Conservation (phyloP, 164 flowering plant species). For the Magnolia sinica region DNA sequence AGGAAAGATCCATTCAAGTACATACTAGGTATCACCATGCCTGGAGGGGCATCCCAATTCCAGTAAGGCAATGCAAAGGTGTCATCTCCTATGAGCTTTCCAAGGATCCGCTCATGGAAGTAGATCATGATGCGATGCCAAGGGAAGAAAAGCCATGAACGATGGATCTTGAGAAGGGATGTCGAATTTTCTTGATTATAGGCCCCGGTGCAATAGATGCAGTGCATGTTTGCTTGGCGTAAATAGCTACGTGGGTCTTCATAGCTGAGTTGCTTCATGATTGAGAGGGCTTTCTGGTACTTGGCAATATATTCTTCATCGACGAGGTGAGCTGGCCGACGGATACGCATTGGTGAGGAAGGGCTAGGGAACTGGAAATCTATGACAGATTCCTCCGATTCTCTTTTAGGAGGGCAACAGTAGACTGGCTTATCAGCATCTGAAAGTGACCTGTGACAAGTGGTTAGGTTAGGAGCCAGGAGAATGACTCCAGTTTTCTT, state of each 20-base stretch:
- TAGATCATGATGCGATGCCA: constrained; percentile 26
- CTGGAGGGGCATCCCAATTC: constrained; percentile 28
- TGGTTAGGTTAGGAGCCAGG: constrained; percentile 19
- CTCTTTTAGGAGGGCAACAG: constrained; percentile 58
- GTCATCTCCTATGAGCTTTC: constrained; percentile 24
- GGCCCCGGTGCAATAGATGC: constrained; percentile 29
- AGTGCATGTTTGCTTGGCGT: constrained; percentile 29
- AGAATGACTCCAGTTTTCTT: not conserved
- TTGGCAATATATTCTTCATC: constrained; percentile 43
- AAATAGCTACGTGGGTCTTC: constrained; percentile 21
- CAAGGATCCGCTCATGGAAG: constrained; percentile 27
- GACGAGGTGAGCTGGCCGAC: constrained; percentile 57
- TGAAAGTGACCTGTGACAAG: constrained; percentile 18
- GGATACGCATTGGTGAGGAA: constrained; percentile 30
- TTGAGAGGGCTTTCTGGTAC: constrained; percentile 36
- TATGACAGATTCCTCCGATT: constrained; percentile 20
- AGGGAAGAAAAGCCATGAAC: constrained; percentile 31
- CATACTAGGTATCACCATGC: constrained; percentile 24
- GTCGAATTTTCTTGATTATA: constrained; percentile 36
- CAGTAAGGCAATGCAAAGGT: constrained; percentile 28
- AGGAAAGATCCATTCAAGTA: constrained; percentile 15
- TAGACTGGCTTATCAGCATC: constrained; percentile 15
- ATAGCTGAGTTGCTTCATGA: constrained; percentile 23
- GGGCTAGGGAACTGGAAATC: constrained; percentile 47
- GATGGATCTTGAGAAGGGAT: constrained; percentile 24